Evolutionary conservation across 164 flowering plant species (phyloP).

Genomic region (Vitis amurensis): DNA sequence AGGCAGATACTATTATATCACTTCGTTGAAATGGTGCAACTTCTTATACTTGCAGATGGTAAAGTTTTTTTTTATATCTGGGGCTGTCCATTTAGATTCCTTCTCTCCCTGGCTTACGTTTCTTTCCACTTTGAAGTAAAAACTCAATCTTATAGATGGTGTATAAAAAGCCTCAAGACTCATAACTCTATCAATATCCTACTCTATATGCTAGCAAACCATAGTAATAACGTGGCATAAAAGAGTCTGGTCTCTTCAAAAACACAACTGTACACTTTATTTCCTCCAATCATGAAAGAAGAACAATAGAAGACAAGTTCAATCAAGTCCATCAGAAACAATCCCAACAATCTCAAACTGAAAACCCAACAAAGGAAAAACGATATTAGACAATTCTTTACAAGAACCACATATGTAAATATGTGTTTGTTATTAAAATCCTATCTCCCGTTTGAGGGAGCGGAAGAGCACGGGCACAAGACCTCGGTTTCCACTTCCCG

Average conservation of each 20-base stretch:
- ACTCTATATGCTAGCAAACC: no score
- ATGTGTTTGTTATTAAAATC: neutral
- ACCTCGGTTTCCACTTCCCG: constrained; percentile 55
- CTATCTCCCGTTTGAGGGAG: constrained; percentile 17
- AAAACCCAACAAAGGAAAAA: neutral
- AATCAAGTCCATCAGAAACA: neutral
- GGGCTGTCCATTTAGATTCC: neutral
- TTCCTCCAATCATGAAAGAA: neutral
- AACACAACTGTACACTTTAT: neutral
- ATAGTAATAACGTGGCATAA: neutral
- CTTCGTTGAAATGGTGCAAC: no score
- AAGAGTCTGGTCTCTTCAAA: neutral
- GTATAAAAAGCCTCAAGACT: neutral
- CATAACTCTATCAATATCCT: neutral
- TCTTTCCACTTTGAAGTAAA: neutral
- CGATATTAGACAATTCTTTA: neutral
- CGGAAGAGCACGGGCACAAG: constrained; percentile 35
- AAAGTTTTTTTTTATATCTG: no score
- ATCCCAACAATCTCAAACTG: neutral
- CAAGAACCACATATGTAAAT: neutral
- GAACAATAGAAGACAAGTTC: neutral
- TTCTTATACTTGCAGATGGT: no score
- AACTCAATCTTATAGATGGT: neutral
- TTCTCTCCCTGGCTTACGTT: neutral
- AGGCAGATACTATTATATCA: no score